Conservation (phyloP, 2,329 filamentous ascomycete genomes). For the Colletotrichum tropicicola region DNA sequence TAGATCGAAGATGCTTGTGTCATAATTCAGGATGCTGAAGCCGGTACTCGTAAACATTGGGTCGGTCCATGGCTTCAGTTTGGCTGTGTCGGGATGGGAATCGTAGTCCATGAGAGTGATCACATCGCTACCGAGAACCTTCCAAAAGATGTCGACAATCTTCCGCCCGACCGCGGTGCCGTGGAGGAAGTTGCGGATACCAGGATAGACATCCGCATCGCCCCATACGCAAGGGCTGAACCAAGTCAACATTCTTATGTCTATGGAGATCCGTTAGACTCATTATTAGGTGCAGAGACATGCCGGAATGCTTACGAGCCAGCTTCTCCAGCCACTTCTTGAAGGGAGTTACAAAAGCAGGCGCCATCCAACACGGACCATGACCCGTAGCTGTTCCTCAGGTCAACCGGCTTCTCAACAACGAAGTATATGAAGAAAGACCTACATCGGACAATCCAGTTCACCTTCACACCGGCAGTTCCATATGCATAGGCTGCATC, state of each 20-base stretch:
- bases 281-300: neutral
- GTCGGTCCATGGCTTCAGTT: conserved; percentile 63
- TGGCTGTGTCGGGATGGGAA: conserved; percentile 58
- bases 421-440: neutral
- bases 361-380: conserved; percentile 67
- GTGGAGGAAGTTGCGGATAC: conserved; percentile 64
- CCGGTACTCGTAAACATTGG: conserved; percentile 62
- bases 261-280: conserved; percentile 33
- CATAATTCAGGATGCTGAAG: conserved; percentile 69
- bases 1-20: conserved; percentile 64
- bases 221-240: conserved; percentile 81
- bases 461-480: conserved; percentile 60
- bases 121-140: conserved; percentile 63
- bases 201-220: conserved; percentile 65
- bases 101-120: conserved; percentile 62
- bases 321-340: conserved; percentile 75
- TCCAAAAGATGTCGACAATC: conserved; percentile 67
- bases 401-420: neutral
- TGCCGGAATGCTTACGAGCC: conserved; percentile 50
- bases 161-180: conserved; percentile 63
- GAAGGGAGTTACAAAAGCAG: conserved; percentile 70
- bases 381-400: conserved; percentile 51
- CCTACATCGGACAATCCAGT: conserved; percentile 66
- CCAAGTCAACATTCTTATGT: conserved; percentile 75
- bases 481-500: conserved; percentile 72